Evolutionary conservation across 23 red algal genomes (phyloP), one percentile per base, ranked within the genome.

Genomic region (Gracilaria vermiculophylla): DNA sequence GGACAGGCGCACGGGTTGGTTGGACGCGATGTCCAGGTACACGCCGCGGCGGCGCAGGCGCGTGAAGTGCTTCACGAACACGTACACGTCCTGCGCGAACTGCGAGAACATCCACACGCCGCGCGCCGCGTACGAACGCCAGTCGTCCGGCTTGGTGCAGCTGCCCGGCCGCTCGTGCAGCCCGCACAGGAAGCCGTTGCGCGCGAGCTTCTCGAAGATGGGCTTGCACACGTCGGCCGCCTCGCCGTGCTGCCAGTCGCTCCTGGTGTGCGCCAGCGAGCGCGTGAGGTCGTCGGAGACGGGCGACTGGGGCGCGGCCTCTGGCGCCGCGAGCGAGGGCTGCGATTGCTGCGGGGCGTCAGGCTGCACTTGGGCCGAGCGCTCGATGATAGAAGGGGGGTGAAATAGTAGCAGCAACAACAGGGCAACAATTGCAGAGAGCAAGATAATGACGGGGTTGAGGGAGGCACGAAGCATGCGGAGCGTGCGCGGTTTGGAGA

Each of bases 1-100:
- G 35, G 65, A 76, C 34, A 76, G 50, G 35, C 35, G 34, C 36
- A 74, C 50, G 11, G 84, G 49, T 5, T 88, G 20, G 40, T 78
- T 88, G n/a, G 84, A 57, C 69, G 69, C 84, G 11, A 78, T 43
- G 53, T 88, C 84, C 34, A 76, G 51, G 25, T 88, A 88, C 48
- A 77, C 71, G 56, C 84, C 84, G 48, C 48, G 84, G 7, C 84
- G 84, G 7, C 47, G n/a, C 2, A 88, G 71, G 0, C 67, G 51
- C 0, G 14, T 62, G 17, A 88, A 88, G 53, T 88, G 84, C 45
- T 78, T 76, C 5, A 62, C 40, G 84, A 55, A 88, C 65, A 88
- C 47, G 32, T 76, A 75, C 13, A 36, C 62, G 53, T 88, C 84
- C 54, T 88, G 84, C 37, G 32, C 33, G 20, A 78, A 76, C 67